Evolutionary conservation across 805 yeast genomes (phyloP).

Genomic region (Saturnispora quitensis): DNA sequence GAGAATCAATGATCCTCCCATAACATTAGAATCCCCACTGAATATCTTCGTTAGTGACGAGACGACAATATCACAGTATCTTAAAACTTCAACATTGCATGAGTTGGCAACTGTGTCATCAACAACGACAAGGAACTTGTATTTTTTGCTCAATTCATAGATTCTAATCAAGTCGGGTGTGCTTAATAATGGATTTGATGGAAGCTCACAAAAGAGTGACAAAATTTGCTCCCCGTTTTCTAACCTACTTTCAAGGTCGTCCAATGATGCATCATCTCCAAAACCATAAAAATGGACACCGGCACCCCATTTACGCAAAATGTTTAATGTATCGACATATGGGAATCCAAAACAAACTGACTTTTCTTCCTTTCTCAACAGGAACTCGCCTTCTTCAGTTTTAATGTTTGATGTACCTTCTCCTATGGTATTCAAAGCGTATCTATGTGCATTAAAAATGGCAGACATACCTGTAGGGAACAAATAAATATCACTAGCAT

Average conservation of each 20-base stretch:
- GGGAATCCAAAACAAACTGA: slow-evolving; percentile 96
- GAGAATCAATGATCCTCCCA: slow-evolving; percentile 84
- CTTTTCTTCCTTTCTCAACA: slow-evolving; percentile 29
- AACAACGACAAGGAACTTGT: slow-evolving; percentile 68
- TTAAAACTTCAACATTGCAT: slow-evolving; percentile 70
- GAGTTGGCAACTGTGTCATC: slow-evolving; percentile 96
- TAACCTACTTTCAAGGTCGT: slow-evolving; percentile 53
- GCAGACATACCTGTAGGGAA: slow-evolving; percentile 93
- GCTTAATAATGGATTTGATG: slow-evolving; percentile 85
- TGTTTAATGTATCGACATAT: slow-evolving; percentile 83
- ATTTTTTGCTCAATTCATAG: slow-evolving; percentile 55
- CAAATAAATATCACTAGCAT: slow-evolving; percentile 64
- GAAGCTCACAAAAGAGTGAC: slow-evolving; percentile 85
- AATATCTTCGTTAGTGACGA: slow-evolving; percentile 87
- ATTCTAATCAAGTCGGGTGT: slow-evolving; percentile 71
- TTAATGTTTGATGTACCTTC: slow-evolving; percentile 9
- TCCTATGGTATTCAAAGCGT: slow-evolving; percentile 23
- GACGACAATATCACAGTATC: slow-evolving; percentile 79
- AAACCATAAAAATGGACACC: slow-evolving; percentile 81
- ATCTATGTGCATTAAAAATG: slow-evolving; percentile 70
- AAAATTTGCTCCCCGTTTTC: slow-evolving; percentile 57
- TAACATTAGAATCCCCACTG: slow-evolving; percentile 89
- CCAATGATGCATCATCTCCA: slow-evolving; percentile 66
- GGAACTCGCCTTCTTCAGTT: slow-evolving; percentile 10
- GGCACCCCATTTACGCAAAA: slow-evolving; percentile 82